phyloP scores from a whole-genome alignment of 108 stramenopile species.

The Nitzschia sp. region DNA sequence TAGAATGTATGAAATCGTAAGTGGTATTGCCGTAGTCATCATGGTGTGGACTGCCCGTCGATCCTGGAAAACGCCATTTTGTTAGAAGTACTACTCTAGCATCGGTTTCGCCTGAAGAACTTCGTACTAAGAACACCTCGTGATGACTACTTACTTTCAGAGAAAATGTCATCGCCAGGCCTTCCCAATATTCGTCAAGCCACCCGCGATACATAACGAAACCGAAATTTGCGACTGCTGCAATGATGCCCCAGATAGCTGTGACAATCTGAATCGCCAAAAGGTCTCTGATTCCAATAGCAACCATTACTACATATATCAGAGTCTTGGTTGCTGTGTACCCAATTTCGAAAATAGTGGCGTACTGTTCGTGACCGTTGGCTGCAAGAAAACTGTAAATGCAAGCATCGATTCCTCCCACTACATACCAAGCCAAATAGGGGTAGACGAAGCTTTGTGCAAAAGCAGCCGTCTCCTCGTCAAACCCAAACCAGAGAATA shows the following conservation, averaged over 20 bases:
- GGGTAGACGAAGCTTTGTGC: conserved; percentile 33
- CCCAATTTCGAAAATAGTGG: conserved; percentile 22
- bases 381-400: conserved; percentile 46
- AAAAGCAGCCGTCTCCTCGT: conserved; percentile 39
- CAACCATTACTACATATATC: conserved; percentile 17
- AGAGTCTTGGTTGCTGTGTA: not conserved
- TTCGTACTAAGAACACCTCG: no score
- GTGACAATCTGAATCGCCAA: conserved; percentile 21
- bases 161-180: conserved; percentile 12
- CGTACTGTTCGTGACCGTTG: conserved; percentile 47
- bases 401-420: conserved; percentile 34
- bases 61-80: not conserved
- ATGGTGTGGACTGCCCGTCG: conserved; percentile 19
- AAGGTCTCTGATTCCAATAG: conserved; percentile 25
- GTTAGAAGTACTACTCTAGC: no score
- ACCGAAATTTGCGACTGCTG: conserved; percentile 19
- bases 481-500: conserved; percentile 53
- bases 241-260: conserved; percentile 18
- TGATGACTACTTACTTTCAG: conserved; percentile 11
- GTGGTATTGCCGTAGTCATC: conserved; percentile 53
- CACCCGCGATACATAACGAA: conserved; percentile 46
- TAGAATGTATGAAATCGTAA: conserved; percentile 50
- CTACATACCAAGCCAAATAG: conserved; percentile 12
- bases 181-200: conserved; percentile 51
- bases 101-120: no score